A percentile compares a stretch with the other conserved stretches of the same genome.
Evolutionary conservation across 2,329 filamentous ascomycete species (phyloP).

Genomic region (Didymellaceae sp.): DNA sequence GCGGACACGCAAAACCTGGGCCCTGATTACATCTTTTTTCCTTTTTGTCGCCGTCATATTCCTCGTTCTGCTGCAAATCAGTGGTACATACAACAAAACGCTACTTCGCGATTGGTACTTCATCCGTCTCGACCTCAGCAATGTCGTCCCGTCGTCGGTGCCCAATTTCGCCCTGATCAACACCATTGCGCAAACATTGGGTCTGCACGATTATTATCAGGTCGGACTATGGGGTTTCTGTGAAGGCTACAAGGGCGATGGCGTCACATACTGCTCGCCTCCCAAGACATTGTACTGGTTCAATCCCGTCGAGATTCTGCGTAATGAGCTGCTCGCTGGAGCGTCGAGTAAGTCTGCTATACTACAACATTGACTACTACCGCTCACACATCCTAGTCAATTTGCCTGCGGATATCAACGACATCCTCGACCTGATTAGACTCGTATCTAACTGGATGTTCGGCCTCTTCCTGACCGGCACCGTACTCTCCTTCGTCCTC

Average conservation of each 20-base stretch:
- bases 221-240: constrained; percentile 93
- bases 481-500: constrained; percentile 73
- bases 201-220: constrained; percentile 92
- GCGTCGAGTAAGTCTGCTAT: constrained; percentile 67
- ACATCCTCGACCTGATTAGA: constrained; percentile 75
- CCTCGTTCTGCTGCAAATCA: constrained; percentile 80
- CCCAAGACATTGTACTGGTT: constrained; percentile 83
- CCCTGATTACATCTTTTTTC: constrained; percentile 69
- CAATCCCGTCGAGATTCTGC: constrained; percentile 82
- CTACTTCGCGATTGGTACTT: constrained; percentile 78
- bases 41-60: constrained; percentile 80
- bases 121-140: constrained; percentile 80
- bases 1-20: constrained; percentile 64
- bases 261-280: constrained; percentile 76
- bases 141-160: constrained; percentile 77
- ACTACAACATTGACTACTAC: no score
- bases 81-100: constrained; percentile 69
- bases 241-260: constrained; percentile 78
- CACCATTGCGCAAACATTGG: constrained; percentile 83
- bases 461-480: constrained; percentile 77
- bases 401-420: constrained; percentile 74
- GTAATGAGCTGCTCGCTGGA: constrained; percentile 79
- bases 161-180: constrained; percentile 80
- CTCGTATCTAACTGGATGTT: constrained; percentile 87
- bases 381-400: constrained; percentile 60